A percentile compares a stretch with the other conserved stretches of the same genome.
These are phyloP conservation scores for Mycena albidolilacea DNA, from an alignment of 768 basidiomycete species.

Conservation along the genomic window DNA sequence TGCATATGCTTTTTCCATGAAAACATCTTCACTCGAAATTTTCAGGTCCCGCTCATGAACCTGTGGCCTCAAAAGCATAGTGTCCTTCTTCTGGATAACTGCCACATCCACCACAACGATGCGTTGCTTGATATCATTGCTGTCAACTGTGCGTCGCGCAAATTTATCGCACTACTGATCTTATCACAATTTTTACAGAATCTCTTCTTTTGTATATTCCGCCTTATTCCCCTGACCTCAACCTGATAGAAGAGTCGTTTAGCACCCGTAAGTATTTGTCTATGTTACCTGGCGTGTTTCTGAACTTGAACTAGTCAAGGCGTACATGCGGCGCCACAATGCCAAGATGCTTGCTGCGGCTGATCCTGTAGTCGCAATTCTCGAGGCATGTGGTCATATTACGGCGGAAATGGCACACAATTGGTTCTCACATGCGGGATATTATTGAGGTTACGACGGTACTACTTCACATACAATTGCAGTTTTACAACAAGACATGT, in stretches of 20 bases:
- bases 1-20: not conserved
- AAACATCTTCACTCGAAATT: not conserved
- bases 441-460: not conserved
- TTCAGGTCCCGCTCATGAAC: conserved; percentile 38
- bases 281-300: not conserved
- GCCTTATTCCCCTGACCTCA: conserved; percentile 18
- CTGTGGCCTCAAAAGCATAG: conserved; percentile 38
- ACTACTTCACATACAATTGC: not conserved
- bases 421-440: conserved; percentile 22
- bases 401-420: conserved; percentile 9
- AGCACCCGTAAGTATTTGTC: conserved; percentile 4
- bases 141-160: not conserved
- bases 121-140: conserved; percentile 23
- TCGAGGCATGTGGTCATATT: conserved; percentile 8
- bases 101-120: conserved; percentile 46
- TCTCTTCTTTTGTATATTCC: conserved; percentile 11
- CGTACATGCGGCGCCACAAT: conserved; percentile 1
- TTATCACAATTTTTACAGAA: not conserved
- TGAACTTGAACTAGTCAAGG: not conserved
- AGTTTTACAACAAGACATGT: not conserved
- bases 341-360: conserved; percentile 4
- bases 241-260: conserved; percentile 15
- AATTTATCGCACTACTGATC: not conserved
- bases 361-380: not conserved
- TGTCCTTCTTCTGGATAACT: conserved; percentile 48